Base-by-base conservation (phyloP, 106 monocot species). In the Acorus calamus region DNA sequence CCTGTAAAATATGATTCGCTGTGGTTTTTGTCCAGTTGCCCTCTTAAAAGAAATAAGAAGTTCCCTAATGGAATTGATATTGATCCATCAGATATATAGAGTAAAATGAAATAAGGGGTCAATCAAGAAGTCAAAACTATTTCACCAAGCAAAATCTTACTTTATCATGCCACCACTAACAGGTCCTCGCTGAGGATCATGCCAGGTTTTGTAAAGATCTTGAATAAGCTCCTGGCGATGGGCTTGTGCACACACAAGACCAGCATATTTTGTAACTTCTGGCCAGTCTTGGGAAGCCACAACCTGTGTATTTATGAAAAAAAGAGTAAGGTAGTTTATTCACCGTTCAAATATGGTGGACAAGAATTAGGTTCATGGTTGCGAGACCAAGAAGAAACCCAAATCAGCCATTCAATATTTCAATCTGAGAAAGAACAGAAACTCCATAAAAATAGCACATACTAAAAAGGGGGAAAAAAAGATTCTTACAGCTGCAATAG, bases 261-360 rank as follows among this genome's bases (percentile, higher is more conserved):
- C 91, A 47, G 96, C 87, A 83, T 98, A 98, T 49, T 98, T 98
- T 4, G 96, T 98, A 48, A 98, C 83, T 66, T 98, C 96, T 46
- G 96, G 96, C 96, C 96, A 98, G 55, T 98, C 96, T 78, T 98
- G 91, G 64, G 96, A 98, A 53, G 96, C 96, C 56, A 98, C 91
- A 50, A 98, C 96, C 91, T 96, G 67, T 6, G 53, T 54, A 12
- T 46, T 6, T n/a, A 7, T 2, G 11, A n/a, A 50, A 50, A 14
- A 44, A 11, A 8, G 47, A 12, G 48, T 2, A 52, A 8, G 53
- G 62, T n/a, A 28, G 28, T 28, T 28, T 28, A 28, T 28, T 28
- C 28, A 28, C 28, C 28, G 28, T 28, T 28, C 28, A 28, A 28
- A 28, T 28, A 28, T 1, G 28, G 28, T 28, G 28, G 28, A 28